Evolutionary conservation across 2,329 filamentous ascomycete species (phyloP).

Genomic region (Diaporthe vaccinii): DNA sequence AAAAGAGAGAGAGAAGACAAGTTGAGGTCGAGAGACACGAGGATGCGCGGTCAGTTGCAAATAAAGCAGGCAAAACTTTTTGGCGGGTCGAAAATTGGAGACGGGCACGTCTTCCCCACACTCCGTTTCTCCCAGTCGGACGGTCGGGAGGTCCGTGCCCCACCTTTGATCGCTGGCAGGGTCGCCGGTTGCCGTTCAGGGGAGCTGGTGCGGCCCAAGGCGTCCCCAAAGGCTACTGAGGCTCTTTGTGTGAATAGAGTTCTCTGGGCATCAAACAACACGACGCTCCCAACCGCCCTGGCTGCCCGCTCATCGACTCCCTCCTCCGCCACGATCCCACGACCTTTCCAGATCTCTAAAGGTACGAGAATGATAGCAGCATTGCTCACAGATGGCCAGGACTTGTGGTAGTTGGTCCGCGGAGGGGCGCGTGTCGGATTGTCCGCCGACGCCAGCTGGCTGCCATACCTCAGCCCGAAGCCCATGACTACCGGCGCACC

Average conservation of each 20-base stretch:
- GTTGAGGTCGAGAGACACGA: not conserved
- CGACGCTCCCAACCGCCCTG: not conserved
- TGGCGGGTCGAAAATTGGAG: conserved; percentile 35
- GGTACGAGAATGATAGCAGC: not conserved
- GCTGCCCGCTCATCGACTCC: not conserved
- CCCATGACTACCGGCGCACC: not conserved
- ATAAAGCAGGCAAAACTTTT: conserved; percentile 34
- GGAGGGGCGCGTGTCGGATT: not conserved
- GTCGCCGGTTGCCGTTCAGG: conserved; percentile 18
- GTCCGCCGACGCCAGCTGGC: conserved; percentile 3
- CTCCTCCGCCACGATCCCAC: not conserved
- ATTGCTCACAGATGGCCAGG: not conserved
- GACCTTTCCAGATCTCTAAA: not conserved
- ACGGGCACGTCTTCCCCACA: conserved; percentile 28
- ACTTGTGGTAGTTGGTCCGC: not conserved
- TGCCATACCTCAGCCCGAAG: not conserved
- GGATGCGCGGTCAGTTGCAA: conserved; percentile 6
- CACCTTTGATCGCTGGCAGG: conserved; percentile 17
- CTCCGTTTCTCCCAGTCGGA: conserved; percentile 23
- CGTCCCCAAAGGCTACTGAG: conserved; percentile 13
- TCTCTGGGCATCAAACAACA: conserved; percentile 10
- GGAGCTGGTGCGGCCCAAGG: conserved; percentile 27
- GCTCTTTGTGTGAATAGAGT: conserved; percentile 25
- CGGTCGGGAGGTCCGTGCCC: conserved; percentile 23
- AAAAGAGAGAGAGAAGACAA: not conserved